Percentiles rank a stretch among this genome's conserved stretches.
phyloP scores from a whole-genome alignment of 2,329 filamentous ascomycete genomes.

The Sarocladiaceae sp. region DNA sequence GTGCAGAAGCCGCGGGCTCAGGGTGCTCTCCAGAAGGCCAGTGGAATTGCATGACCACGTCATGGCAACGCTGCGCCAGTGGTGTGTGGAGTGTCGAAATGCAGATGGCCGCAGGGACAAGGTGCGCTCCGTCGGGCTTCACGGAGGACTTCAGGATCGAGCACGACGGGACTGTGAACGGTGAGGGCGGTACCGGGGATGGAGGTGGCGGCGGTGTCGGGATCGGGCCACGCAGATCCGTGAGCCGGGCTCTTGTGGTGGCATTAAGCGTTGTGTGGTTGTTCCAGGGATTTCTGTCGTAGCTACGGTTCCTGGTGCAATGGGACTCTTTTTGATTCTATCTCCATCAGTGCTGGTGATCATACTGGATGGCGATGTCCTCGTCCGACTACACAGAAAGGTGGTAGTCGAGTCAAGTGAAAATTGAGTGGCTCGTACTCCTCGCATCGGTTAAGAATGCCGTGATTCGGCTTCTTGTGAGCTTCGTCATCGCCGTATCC shows the following conservation, averaged over 20 bases:
- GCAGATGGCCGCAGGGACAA: slow-evolving; percentile 38
- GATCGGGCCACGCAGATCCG: background rate
- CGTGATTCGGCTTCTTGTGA: slow-evolving; percentile 1
- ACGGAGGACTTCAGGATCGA: slow-evolving; percentile 35
- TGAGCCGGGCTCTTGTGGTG: background rate
- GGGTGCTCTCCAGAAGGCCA: slow-evolving; percentile 43
- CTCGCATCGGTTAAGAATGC: slow-evolving; percentile 8
- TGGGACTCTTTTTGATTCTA: background rate
- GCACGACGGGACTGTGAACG: slow-evolving; percentile 19
- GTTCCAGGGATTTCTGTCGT: background rate
- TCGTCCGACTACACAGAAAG: slow-evolving; percentile 1
- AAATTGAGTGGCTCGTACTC: slow-evolving; percentile 11
- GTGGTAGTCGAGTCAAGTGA: slow-evolving; percentile 1
- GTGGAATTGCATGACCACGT: slow-evolving; percentile 49
- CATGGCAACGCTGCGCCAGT: slow-evolving; percentile 46
- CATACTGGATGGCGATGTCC: background rate
- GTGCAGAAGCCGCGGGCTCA: slow-evolving; percentile 29
- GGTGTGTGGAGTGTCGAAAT: slow-evolving; percentile 43
- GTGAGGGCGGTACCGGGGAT: slow-evolving; percentile 7
- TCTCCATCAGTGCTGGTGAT: background rate
- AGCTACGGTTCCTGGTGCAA: too few relatives aligned
- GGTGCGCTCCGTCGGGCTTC: slow-evolving; percentile 39
- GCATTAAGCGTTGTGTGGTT: background rate
- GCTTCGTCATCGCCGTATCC: background rate
- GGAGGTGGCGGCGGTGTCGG: slow-evolving; percentile 6